phyloP scores from a whole-genome alignment of 768 basidiomycete genomes.

The Phlegmacium glaucopus region DNA sequence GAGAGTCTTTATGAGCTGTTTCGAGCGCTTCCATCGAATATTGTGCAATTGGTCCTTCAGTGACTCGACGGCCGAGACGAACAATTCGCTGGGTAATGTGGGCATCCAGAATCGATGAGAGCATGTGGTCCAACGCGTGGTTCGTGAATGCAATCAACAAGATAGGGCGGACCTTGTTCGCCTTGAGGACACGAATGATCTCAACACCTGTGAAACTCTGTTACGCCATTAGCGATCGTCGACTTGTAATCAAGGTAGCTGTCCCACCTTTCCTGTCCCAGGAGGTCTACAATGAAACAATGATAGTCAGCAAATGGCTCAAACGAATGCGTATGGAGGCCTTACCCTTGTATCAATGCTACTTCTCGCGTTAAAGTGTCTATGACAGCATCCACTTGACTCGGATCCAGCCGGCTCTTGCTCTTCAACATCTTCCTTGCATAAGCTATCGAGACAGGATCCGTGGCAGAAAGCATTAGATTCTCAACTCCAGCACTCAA shows the following conservation, averaged over 20 bases:
- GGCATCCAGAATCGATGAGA: conserved; percentile 61
- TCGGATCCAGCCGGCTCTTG: conserved; percentile 59
- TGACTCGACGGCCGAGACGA: conserved; percentile 64
- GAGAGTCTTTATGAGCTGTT: conserved; percentile 35
- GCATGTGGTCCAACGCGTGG: conserved; percentile 75
- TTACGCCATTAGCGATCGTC: no score
- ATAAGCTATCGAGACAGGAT: conserved; percentile 39
- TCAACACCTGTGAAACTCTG: conserved; percentile 70
- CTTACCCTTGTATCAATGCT: conserved; percentile 69
- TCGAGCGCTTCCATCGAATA: conserved; percentile 63
- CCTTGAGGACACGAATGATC: conserved; percentile 61
- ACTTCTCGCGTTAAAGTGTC: conserved; percentile 58
- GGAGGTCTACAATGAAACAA: no score
- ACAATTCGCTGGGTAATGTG: conserved; percentile 61
- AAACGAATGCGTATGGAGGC: neutral
- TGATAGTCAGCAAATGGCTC: no score
- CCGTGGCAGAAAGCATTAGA: conserved; percentile 37
- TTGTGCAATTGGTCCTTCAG: conserved; percentile 56
- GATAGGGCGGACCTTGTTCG: conserved; percentile 50
- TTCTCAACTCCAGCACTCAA: conserved; percentile 35
- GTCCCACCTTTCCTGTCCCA: no score
- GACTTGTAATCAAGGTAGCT: no score
- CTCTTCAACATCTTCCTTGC: conserved; percentile 43
- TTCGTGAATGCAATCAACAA: conserved; percentile 66
- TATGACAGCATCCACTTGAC: conserved; percentile 69